Evolutionary conservation across 345 rosid species (phyloP), one percentile per base, ranked within the genome.

Genomic region (Stellera chamaejasme): DNA sequence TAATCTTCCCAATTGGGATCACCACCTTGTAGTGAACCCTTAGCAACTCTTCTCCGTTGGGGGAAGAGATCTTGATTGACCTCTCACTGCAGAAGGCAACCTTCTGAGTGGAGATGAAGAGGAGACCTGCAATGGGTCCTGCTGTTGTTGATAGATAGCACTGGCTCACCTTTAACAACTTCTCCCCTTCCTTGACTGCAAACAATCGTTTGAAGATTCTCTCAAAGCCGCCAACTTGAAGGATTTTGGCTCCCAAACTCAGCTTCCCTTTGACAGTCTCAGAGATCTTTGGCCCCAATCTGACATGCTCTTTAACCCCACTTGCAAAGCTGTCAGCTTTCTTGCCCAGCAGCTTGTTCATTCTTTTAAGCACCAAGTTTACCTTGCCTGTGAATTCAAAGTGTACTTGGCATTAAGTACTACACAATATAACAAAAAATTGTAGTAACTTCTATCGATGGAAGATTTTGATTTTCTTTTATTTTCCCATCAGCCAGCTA

Each of bases 141-240:
- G 74, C 72, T 2, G 86, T 75, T 9, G 83, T 78, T 0, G 79
- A 81, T 52, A 81, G 36, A 66, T 78, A 75, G 63, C 83, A 81
- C 15, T 81, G 83, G 52, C 49, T 66, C 10, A 70, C 69, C 59
- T 73, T 73, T 45, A 73, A 23, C 11, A 81, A 61, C 58, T 56
- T 58, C 51, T 81, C 87, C 56, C 63, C 79, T 61, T 73, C 78
- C 13, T 43, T 43, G 43, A 76, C 69, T 32, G 52, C 65, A 48
- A 79, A 79, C 9, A 70, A 65, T 55, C 60, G 64, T 60, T 67
- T 73, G 23, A 60, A 79, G 27, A 66, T 66, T 55, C 66, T 71
- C 48, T 71, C 65, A 14, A 71, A 11, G 3, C 75, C 68, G 53
- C 71, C 71, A 0, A 58, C 71, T 46, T 66, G 71, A 58, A 71